A percentile compares a stretch with the other conserved stretches of the same genome.
Conservation (phyloP, 495 filamentous ascomycete species). For the Trichoderma orchidacearum region DNA sequence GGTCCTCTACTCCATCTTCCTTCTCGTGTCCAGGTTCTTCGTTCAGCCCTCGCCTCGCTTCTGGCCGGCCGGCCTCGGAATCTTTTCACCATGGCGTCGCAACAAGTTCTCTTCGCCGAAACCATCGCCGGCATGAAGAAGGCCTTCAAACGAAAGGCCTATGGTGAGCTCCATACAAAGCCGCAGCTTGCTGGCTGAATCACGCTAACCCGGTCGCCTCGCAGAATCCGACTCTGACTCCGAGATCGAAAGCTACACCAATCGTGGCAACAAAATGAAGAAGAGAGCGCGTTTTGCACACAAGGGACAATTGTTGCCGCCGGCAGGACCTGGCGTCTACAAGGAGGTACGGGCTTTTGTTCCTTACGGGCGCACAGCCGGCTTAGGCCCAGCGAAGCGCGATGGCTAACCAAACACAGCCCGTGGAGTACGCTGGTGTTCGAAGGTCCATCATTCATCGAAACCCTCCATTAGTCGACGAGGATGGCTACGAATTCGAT, state of each 20-base stretch:
- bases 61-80: not conserved
- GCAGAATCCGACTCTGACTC: conserved; percentile 81
- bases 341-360: conserved; percentile 51
- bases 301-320: conserved; percentile 56
- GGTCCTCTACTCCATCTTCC: not conserved
- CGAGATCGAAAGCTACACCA: conserved; percentile 63
- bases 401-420: conserved; percentile 28
- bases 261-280: conserved; percentile 86
- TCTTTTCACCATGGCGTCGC: conserved; percentile 47
- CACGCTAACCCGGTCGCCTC: conserved; percentile 2
- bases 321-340: conserved; percentile 63
- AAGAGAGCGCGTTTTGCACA: conserved; percentile 68
- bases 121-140: conserved; percentile 68
- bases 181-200: conserved; percentile 1
- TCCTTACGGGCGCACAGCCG: not conserved
- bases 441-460: conserved; percentile 68
- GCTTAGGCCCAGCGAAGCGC: conserved; percentile 6
- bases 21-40: not conserved
- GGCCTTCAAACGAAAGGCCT: conserved; percentile 47
- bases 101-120: conserved; percentile 54
- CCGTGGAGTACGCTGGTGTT: conserved; percentile 73
- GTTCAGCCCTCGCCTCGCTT: not conserved
- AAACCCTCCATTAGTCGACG: conserved; percentile 65
- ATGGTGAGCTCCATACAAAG: conserved; percentile 27
- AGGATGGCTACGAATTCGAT: conserved; percentile 74